Conservation (phyloP, 2,329 filamentous ascomycete genomes). For the Hypoxylon sp. region DNA sequence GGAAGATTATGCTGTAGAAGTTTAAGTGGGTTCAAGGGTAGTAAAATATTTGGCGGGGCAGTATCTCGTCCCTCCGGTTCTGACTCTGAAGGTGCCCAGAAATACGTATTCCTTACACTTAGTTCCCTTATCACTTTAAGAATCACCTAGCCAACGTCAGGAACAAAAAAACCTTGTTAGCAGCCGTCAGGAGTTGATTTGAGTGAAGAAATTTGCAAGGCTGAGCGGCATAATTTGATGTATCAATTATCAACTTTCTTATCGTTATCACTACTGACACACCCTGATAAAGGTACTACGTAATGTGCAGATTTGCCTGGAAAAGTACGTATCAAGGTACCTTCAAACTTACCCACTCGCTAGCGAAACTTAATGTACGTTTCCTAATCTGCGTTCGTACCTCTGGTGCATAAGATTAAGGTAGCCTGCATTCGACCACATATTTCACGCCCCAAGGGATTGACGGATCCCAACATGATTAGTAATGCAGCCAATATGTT, state of each 20-base stretch:
- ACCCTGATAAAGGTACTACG: slow-evolving; percentile 9
- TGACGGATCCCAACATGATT: slow-evolving; percentile 6
- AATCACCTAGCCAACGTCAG: background rate
- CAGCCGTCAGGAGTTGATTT: slow-evolving; percentile 5
- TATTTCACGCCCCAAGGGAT: background rate
- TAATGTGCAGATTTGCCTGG: slow-evolving; percentile 8
- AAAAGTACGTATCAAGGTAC: background rate
- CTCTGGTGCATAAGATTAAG: slow-evolving; percentile 6
- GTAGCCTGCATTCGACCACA: slow-evolving; percentile 1
- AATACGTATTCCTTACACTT: background rate
- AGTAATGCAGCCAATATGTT: background rate
- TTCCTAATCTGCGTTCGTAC: background rate
- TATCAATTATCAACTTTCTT: slow-evolving; percentile 1
- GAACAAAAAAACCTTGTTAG: background rate
- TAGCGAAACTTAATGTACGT: background rate
- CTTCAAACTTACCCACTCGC: background rate
- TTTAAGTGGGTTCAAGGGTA: slow-evolving; percentile 44
- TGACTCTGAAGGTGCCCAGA: background rate
- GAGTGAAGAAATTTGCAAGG: slow-evolving; percentile 19
- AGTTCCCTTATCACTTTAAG: background rate
- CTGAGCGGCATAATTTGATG: slow-evolving; percentile 13
- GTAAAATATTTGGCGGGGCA: slow-evolving; percentile 53
- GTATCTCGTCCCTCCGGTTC: slow-evolving; percentile 12
- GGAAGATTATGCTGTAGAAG: slow-evolving; percentile 37
- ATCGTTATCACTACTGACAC: slow-evolving; percentile 9